Evolutionary conservation across 1,284 basidiomycete species (phyloP).

Genomic region (Ceratobasidium sp.): DNA sequence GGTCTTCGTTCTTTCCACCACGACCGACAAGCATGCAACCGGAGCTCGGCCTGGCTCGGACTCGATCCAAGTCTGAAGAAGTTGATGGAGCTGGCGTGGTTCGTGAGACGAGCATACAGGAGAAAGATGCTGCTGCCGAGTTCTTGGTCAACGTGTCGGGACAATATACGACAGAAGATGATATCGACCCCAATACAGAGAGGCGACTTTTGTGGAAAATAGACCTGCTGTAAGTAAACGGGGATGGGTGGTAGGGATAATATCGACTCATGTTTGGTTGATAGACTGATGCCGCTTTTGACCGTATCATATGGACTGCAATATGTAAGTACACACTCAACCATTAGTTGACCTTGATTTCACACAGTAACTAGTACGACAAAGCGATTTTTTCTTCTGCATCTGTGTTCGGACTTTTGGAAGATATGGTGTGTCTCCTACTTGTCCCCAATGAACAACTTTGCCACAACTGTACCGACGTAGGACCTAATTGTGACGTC

Average conservation of each 20-base stretch:
- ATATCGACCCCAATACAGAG: constrained; percentile 49
- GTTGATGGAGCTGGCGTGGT: constrained; percentile 14
- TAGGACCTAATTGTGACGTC: constrained; percentile 45
- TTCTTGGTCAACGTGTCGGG: constrained; percentile 32
- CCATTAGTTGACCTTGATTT: not conserved
- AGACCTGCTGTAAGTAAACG: constrained; percentile 52
- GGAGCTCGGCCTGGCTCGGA: constrained; percentile 9
- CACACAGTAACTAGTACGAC: constrained; percentile 57
- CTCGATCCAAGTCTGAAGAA: constrained; percentile 26
- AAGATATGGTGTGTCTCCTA: constrained; percentile 43
- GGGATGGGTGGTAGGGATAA: no score
- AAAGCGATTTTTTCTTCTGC: constrained; percentile 64
- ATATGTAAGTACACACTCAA: constrained; percentile 51
- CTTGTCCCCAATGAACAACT: not conserved
- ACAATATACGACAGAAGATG: not conserved
- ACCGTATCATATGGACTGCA: constrained; percentile 62
- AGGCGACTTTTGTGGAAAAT: constrained; percentile 55
- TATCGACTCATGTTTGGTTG: not conserved
- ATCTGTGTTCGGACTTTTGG: constrained; percentile 61
- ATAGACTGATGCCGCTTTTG: constrained; percentile 59
- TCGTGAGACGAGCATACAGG: constrained; percentile 24
- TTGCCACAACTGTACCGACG: not conserved
- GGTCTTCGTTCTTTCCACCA: constrained; percentile 12
- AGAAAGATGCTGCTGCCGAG: constrained; percentile 41
- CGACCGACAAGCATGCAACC: constrained; percentile 16